Conservation (phyloP, 208 protist genomes). For the Trypanosoma avium region DNA sequence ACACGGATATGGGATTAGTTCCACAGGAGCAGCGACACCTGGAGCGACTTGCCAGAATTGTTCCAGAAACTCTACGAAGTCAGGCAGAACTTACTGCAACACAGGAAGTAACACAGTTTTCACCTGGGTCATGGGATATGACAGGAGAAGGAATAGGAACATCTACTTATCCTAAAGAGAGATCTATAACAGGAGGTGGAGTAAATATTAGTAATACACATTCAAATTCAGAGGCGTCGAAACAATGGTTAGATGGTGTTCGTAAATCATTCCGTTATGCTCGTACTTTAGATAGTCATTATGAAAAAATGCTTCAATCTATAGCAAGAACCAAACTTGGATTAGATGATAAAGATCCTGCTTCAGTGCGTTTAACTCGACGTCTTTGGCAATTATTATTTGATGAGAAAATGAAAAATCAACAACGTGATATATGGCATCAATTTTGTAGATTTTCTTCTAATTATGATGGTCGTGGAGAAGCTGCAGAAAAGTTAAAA, state of each 20-base stretch:
- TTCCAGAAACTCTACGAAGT: conserved; percentile 36
- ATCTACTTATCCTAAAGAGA: neutral
- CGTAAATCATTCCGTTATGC: conserved; percentile 57
- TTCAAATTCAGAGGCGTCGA: neutral
- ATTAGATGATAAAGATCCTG: conserved; percentile 34
- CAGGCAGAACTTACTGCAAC: neutral
- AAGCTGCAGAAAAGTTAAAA: conserved; percentile 11
- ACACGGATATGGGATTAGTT: conserved; percentile 82
- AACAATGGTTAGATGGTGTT: conserved; percentile 53
- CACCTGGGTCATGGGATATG: too few relatives aligned
- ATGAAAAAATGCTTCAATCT: conserved; percentile 48
- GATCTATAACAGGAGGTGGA: neutral
- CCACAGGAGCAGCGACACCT: conserved; percentile 75
- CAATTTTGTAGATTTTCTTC: conserved; percentile 73
- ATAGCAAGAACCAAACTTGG: conserved; percentile 68
- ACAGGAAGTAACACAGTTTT: neutral
- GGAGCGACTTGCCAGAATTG: conserved; percentile 60
- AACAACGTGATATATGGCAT: conserved; percentile 70
- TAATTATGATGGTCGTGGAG: conserved; percentile 34
- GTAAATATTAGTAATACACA: neutral
- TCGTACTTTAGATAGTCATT: conserved; percentile 46
- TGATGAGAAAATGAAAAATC: conserved; percentile 31
- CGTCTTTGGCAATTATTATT: conserved; percentile 54
- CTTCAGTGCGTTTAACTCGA: conserved; percentile 41
- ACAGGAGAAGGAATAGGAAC: neutral